Evolutionary conservation across 345 rosid genomes (phyloP).

Genomic region (Pugionium dolabratum): DNA sequence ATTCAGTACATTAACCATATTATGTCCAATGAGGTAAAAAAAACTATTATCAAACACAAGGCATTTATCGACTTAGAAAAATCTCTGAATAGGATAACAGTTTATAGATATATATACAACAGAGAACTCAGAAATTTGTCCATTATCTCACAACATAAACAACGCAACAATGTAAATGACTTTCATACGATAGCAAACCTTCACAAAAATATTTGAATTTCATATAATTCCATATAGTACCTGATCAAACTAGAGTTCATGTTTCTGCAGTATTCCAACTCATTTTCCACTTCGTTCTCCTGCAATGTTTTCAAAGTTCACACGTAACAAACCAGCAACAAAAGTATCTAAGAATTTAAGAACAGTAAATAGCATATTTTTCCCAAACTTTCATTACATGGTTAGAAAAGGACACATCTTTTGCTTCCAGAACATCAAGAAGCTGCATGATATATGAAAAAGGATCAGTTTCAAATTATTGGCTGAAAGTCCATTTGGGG

Average conservation of each 20-base stretch:
- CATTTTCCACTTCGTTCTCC: slow-evolving; percentile 55
- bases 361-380: slow-evolving; percentile 14
- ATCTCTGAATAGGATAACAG: slow-evolving; percentile 5
- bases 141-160: slow-evolving; percentile 13
- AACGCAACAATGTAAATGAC: slow-evolving; percentile 24
- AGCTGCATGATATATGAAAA: slow-evolving; percentile 47
- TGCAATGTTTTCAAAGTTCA: slow-evolving; percentile 36
- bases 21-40: not conserved
- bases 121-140: slow-evolving; percentile 1
- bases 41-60: slow-evolving; percentile 15
- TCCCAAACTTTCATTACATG: slow-evolving; percentile 48
- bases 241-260: slow-evolving; percentile 65
- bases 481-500: slow-evolving; percentile 20
- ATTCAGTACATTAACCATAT: slow-evolving; percentile 1
- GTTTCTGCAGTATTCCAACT: slow-evolving; percentile 66
- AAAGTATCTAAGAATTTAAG: slow-evolving; percentile 24
- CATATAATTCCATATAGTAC: slow-evolving; percentile 43
- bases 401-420: slow-evolving; percentile 36
- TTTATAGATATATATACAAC: slow-evolving; percentile 7
- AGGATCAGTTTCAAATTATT: slow-evolving; percentile 6
- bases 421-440: slow-evolving; percentile 51
- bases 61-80: slow-evolving; percentile 12
- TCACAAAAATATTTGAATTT: slow-evolving; percentile 9
- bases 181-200: slow-evolving; percentile 22
- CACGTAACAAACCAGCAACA: slow-evolving; percentile 31